Evolutionary conservation across 2,329 filamentous ascomycete genomes (phyloP).

Genomic region (Neofusicoccum ribis): DNA sequence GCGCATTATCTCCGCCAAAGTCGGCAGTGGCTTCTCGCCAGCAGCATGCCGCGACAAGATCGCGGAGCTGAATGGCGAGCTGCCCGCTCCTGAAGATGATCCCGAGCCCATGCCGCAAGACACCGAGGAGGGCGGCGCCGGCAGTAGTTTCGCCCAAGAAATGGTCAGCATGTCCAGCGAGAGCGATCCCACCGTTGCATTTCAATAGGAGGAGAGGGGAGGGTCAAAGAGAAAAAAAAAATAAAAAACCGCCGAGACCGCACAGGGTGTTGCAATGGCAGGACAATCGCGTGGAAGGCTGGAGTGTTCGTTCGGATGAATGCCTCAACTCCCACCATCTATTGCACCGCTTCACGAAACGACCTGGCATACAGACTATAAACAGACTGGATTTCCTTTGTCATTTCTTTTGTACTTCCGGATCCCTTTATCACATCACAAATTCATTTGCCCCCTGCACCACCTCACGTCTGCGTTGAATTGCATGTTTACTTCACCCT

Average conservation of each 20-base stretch:
- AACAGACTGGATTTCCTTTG: conserved; percentile 7
- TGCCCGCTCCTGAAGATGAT: conserved; percentile 12
- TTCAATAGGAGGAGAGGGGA: conserved; percentile 3
- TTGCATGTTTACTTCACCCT: conserved; percentile 9
- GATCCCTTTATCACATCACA: not conserved
- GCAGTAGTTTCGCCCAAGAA: conserved; percentile 14
- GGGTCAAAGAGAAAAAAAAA: not conserved
- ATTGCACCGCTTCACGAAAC: too few relatives aligned
- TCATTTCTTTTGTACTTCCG: not conserved
- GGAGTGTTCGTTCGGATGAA: not conserved
- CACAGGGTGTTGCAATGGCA: not conserved
- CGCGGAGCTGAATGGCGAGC: conserved; percentile 52
- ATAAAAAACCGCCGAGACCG: not conserved
- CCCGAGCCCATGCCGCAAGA: conserved; percentile 12
- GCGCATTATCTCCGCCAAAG: conserved; percentile 87
- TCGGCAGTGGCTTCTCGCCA: conserved; percentile 86
- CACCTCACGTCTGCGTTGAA: not conserved
- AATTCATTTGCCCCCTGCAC: not conserved
- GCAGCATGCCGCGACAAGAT: conserved; percentile 82
- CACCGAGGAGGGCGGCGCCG: conserved; percentile 8
- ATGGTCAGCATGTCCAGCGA: conserved; percentile 13
- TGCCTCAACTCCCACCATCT: not conserved
- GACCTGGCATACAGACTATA: not conserved
- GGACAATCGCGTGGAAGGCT: too few relatives aligned
- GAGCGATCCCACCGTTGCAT: conserved; percentile 14